phyloP scores from a whole-genome alignment of 169 alveolate genomes.

The Plasmodium vivax region DNA sequence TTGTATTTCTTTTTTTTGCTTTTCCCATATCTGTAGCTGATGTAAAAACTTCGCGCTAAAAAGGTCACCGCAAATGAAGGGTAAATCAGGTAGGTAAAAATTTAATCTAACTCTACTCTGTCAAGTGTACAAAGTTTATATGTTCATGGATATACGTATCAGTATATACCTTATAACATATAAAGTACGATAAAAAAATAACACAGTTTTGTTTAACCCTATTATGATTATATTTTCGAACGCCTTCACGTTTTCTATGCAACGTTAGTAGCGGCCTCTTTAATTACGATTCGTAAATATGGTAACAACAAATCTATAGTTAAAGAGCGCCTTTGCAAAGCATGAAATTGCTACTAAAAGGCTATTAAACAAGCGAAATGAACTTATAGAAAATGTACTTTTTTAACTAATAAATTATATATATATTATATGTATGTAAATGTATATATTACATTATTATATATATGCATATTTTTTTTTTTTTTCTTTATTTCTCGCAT shows the following conservation, averaged over 20 bases:
- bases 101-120: neutral
- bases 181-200: neutral
- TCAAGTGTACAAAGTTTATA: neutral
- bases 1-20: neutral
- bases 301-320: neutral
- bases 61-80: neutral
- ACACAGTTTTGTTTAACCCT: neutral
- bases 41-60: neutral
- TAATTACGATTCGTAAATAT: neutral
- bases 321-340: neutral
- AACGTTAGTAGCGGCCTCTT: neutral
- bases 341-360: neutral
- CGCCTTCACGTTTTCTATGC: neutral
- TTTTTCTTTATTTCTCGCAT: neutral
- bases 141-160: neutral
- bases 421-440: too few relatives aligned
- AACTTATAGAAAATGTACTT: neutral
- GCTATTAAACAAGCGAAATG: neutral
- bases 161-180: neutral
- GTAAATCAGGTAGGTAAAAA: neutral
- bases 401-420: neutral
- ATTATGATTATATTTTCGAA: neutral
- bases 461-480: too few relatives aligned
- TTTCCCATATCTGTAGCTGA: constrained; percentile 12
- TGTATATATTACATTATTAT: too few relatives aligned